Evolutionary conservation across 805 yeast genomes (phyloP), one percentile per base, ranked within the genome.

Genomic region (Clavispora vitiphila): DNA sequence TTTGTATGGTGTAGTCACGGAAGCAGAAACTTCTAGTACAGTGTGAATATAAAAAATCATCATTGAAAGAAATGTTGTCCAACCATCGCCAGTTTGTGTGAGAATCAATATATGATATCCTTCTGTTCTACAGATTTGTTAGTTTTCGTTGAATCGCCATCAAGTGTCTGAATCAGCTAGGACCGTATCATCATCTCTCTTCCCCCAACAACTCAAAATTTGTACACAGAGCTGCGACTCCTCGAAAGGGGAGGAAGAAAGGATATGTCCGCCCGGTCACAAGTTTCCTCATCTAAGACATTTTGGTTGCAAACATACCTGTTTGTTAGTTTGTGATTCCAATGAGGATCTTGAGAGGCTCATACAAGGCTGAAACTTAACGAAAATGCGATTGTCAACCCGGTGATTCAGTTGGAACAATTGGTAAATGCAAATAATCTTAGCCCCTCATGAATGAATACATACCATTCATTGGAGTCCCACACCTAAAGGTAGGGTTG

Each of bases 351-450:
- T 23, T 14, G 14, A 29, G 24, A 25, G 35, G 72, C 77, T 74
- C 79, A 74, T 74, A 74, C 78, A 74, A 74, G 79, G 79, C 78
- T 74, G 79, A 74, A 74, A 74, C 79, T 74, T 74, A 74, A 74
- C 78, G 77, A 73, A 37, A 63, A 60, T 64, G 73, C 72, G 54
- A 61, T 71, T 72, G 78, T 74, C 78, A 65, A 73, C 78, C 53
- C 53, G 60, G 61, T 61, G 30, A 67, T 73, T 74, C 80, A 71
- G 80, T 74, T 61, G 80, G 79, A 75, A 74, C 79, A 75, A 74
- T 74, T 74, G 79, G 78, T 73, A 64, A 44, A 61, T 62, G 72
- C 73, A 68, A 67, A 68, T 69, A 69, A 69, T 69, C 77, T 70
- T 64, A 54, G 75, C 72, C 61, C 52, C 47, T 42, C 19, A 4